These are phyloP conservation scores for Apiospora marii DNA, from an alignment of 2,329 filamentous ascomycete species.

Conservation along the genomic window DNA sequence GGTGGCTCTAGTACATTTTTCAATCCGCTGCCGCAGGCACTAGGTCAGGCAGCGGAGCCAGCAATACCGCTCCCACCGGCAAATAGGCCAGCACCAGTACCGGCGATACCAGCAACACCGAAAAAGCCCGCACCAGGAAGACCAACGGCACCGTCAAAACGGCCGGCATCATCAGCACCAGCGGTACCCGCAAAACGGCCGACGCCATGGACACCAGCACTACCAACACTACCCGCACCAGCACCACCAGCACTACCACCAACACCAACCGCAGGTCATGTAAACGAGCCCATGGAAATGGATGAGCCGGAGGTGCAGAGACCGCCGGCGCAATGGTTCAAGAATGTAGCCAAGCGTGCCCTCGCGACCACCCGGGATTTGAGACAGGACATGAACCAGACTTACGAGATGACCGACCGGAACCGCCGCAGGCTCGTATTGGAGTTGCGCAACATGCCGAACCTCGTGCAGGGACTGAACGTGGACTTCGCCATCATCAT, in stretches of 20 bases:
- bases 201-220: too few species aligned
- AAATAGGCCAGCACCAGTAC: not conserved
- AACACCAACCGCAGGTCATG: too few species aligned
- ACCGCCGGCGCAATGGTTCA: constrained; percentile 5
- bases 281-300: not conserved
- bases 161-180: too few species aligned
- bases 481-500: not conserved
- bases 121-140: not conserved
- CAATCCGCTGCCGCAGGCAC: not conserved
- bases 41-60: too few species aligned
- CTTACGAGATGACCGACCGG: not conserved
- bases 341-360: not conserved
- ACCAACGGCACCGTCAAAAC: too few species aligned
- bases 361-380: not conserved
- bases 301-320: not conserved
- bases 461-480: not conserved
- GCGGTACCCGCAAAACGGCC: too few species aligned
- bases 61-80: not conserved
- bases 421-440: not conserved
- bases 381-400: not conserved
- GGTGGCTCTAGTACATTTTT: not conserved
- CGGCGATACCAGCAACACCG: not conserved
- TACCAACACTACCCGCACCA: not conserved
- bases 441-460: not conserved
- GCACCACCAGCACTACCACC: not conserved